Percentiles rank a stretch among this genome's conserved stretches.
These are phyloP conservation scores for Trametes cinnabarina DNA, from an alignment of 768 basidiomycete genomes.

Conservation along the genomic window DNA sequence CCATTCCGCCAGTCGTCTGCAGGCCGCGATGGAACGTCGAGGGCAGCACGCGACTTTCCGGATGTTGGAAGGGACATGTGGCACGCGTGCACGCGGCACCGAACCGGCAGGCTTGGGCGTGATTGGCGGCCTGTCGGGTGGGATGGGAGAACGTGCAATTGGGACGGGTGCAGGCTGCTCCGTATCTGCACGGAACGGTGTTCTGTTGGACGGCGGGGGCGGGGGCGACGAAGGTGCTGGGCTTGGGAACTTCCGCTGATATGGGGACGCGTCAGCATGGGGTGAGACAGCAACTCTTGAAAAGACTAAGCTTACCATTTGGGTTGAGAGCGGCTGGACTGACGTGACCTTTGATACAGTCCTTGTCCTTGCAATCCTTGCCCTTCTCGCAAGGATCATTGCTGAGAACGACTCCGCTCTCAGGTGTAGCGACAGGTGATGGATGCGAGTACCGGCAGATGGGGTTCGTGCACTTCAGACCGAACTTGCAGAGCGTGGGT, in stretches of 20 bases:
- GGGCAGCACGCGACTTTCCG: slow-evolving; percentile 79
- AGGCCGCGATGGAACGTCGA: slow-evolving; percentile 79
- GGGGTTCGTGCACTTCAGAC: slow-evolving; percentile 85
- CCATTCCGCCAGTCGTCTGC: slow-evolving; percentile 55
- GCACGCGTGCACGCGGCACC: slow-evolving; percentile 83
- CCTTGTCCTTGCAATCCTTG: slow-evolving; percentile 87
- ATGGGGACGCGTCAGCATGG: not conserved
- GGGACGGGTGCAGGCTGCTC: slow-evolving; percentile 65
- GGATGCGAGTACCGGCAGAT: slow-evolving; percentile 92
- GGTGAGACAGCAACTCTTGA: not conserved
- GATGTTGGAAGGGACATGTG: slow-evolving; percentile 85
- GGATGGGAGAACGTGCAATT: slow-evolving; percentile 72
- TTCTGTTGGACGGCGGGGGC: slow-evolving; percentile 9
- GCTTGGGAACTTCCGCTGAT: slow-evolving; percentile 31
- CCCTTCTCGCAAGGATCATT: slow-evolving; percentile 91
- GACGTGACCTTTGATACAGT: slow-evolving; percentile 89
- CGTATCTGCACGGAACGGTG: slow-evolving; percentile 61
- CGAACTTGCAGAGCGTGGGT: slow-evolving; percentile 92
- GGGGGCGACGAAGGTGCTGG: slow-evolving; percentile 39
- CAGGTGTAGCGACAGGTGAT: slow-evolving; percentile 92
- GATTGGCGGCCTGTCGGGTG: slow-evolving; percentile 34
- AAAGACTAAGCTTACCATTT: slow-evolving; percentile 48
- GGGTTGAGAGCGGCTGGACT: slow-evolving; percentile 79
- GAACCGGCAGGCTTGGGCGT: slow-evolving; percentile 66
- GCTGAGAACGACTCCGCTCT: slow-evolving; percentile 92